Conservation (phyloP, 768 basidiomycete species). For the Tubosaeta sp. region DNA sequence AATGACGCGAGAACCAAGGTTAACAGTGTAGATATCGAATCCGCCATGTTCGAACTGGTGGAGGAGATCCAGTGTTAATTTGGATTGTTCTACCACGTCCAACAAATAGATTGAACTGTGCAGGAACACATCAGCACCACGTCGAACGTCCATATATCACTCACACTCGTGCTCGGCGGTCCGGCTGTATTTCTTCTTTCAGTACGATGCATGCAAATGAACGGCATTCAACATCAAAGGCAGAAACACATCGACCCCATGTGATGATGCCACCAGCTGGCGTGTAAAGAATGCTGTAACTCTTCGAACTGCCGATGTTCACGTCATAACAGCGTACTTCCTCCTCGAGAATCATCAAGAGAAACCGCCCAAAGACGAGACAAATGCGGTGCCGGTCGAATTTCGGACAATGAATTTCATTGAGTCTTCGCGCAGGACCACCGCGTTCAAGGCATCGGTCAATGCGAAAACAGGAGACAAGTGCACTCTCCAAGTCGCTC, state of each 20-base stretch:
- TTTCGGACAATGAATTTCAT: no score
- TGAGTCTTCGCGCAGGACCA: no score
- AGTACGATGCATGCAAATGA: conserved; percentile 4
- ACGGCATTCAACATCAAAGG: background rate
- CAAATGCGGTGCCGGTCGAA: no score
- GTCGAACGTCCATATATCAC: background rate
- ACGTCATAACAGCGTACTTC: conserved; percentile 10
- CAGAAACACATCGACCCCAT: background rate
- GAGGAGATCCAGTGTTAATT: conserved; percentile 11
- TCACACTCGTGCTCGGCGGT: background rate
- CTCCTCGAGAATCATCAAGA: no score
- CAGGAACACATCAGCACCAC: background rate
- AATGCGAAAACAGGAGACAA: no score
- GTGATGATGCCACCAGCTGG: background rate
- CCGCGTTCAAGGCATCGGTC: no score
- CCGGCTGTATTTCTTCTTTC: background rate
- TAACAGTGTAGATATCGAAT: background rate
- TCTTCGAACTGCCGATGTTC: background rate
- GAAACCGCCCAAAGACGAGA: no score
- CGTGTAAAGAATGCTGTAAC: background rate
- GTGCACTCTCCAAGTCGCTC: no score
- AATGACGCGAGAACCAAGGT: conserved; percentile 13
- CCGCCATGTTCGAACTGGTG: conserved; percentile 2
- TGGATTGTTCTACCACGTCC: background rate
- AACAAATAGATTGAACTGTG: conserved; percentile 5